These are phyloP conservation scores for Beauveria caledonica DNA, from an alignment of 2,329 filamentous ascomycete species.

Conservation along the genomic window DNA sequence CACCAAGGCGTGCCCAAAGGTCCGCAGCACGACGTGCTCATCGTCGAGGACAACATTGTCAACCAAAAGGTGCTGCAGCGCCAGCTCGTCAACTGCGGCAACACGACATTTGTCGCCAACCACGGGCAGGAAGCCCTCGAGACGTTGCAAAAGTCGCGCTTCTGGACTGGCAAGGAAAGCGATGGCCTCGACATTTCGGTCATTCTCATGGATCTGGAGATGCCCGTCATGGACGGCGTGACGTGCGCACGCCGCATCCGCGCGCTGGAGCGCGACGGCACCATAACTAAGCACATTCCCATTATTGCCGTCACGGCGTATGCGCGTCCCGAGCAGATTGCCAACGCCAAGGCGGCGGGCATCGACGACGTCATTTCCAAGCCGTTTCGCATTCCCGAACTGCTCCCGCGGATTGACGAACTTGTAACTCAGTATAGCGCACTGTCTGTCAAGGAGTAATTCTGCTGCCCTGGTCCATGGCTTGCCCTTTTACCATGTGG, in stretches of 20 bases:
- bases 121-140: constrained; percentile 57
- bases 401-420: constrained; percentile 59
- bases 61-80: constrained; percentile 58
- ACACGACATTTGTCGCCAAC: constrained; percentile 54
- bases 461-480: neutral
- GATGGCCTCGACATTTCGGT: constrained; percentile 51
- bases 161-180: constrained; percentile 42
- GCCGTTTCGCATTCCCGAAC: constrained; percentile 66
- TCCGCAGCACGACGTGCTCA: constrained; percentile 46
- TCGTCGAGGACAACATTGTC: constrained; percentile 61
- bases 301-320: constrained; percentile 82
- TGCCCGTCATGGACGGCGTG: constrained; percentile 78
- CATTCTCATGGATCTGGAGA: constrained; percentile 74
- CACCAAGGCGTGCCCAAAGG: constrained; percentile 14
- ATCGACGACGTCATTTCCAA: constrained; percentile 76
- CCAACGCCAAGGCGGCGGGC: constrained; percentile 60
- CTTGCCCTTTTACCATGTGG: neutral
- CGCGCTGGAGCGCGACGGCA: constrained; percentile 54
- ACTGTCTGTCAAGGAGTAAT: neutral
- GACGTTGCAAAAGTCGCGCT: constrained; percentile 45
- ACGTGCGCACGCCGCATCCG: constrained; percentile 64
- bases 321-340: constrained; percentile 65
- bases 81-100: constrained; percentile 52
- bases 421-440: constrained; percentile 34
- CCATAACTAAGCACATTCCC: constrained; percentile 58